These are phyloP conservation scores for Claviceps fusiformis DNA, from an alignment of 2,329 filamentous ascomycete species.

Conservation along the genomic window DNA sequence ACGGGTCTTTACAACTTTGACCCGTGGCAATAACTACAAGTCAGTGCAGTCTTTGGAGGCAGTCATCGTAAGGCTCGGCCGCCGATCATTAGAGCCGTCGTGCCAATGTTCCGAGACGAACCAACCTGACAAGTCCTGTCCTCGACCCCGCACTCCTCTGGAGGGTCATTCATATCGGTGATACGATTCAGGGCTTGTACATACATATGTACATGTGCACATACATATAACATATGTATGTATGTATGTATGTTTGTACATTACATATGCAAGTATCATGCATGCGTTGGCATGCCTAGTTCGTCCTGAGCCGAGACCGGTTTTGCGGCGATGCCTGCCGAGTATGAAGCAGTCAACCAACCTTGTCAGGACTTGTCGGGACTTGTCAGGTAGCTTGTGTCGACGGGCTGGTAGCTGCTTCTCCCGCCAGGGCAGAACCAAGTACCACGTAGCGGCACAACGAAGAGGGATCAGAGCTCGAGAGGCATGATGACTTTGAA, in stretches of 20 bases:
- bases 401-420: background rate
- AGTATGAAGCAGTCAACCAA: background rate
- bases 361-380: too few relatives aligned
- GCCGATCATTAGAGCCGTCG: background rate
- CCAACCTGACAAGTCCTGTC: background rate
- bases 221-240: background rate
- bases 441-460: background rate
- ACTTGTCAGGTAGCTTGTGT: background rate
- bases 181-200: background rate
- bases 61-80: background rate
- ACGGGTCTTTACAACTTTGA: background rate
- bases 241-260: background rate
- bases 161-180: background rate
- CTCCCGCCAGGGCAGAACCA: background rate
- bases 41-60: background rate
- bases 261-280: background rate
- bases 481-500: background rate
- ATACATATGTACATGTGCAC: background rate
- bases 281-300: background rate
- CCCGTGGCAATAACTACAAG: background rate
- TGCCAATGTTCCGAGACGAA: background rate
- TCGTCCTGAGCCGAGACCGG: background rate
- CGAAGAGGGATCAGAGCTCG: background rate
- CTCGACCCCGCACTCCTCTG: background rate
- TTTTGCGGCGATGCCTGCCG: background rate